phyloP scores from a whole-genome alignment of 2,329 filamentous ascomycete species.

The Teratosphaeriaceae sp. region DNA sequence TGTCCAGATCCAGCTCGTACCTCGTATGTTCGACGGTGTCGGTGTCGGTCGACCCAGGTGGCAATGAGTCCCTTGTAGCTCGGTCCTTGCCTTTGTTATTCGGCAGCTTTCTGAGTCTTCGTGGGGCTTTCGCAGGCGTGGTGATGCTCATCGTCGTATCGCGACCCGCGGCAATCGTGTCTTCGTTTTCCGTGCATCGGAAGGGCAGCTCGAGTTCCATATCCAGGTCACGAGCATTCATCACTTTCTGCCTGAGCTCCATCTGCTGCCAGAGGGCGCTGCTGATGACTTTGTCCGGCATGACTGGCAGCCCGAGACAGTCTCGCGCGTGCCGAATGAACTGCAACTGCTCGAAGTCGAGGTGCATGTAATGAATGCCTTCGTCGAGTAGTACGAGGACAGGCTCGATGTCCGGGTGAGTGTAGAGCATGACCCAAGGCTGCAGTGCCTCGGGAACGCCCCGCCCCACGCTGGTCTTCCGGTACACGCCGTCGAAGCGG shows the following conservation, averaged over 20 bases:
- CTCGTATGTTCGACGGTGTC: too few relatives aligned
- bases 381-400: constrained; percentile 51
- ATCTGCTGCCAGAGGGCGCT: constrained; percentile 54
- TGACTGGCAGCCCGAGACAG: constrained; percentile 47
- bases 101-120: constrained; percentile 1
- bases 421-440: constrained; percentile 47
- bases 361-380: constrained; percentile 54
- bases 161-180: constrained; percentile 10
- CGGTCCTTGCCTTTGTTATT: constrained; percentile 41
- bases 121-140: constrained; percentile 14
- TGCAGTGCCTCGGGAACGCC: constrained; percentile 40
- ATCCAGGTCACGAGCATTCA: constrained; percentile 46
- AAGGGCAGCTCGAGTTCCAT: constrained; percentile 48
- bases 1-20: too few relatives aligned
- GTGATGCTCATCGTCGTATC: constrained; percentile 25
- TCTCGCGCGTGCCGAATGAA: constrained; percentile 47
- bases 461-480: constrained; percentile 36
- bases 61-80: too few relatives aligned
- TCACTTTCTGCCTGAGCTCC: constrained; percentile 48
- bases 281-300: constrained; percentile 49
- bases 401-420: constrained; percentile 48
- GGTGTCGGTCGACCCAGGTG: too few relatives aligned
- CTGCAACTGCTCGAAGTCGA: constrained; percentile 53
- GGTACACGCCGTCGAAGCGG: constrained; percentile 47
- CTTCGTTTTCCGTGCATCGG: constrained; percentile 30